phyloP scores from a whole-genome alignment of 2,329 filamentous ascomycete species.

The Chrysosporium queenslandicum region DNA sequence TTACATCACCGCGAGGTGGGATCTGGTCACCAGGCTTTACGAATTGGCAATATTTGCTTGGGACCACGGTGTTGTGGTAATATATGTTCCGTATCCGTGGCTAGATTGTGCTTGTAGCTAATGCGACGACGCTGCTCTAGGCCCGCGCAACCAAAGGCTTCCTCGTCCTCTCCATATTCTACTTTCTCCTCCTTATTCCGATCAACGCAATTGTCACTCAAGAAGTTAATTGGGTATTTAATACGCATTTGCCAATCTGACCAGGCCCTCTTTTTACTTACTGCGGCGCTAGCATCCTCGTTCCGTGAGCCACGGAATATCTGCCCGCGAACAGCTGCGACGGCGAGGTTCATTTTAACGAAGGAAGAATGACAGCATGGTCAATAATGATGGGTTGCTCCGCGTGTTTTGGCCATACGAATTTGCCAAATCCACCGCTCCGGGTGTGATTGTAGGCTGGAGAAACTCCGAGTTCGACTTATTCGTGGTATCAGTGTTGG shows the following conservation, averaged over 20 bases:
- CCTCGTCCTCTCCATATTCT: conserved; percentile 68
- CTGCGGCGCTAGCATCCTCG: conserved; percentile 60
- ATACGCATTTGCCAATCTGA: conserved; percentile 23
- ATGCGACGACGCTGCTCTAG: conserved; percentile 37
- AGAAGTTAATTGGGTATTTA: conserved; percentile 69
- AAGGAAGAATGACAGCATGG: conserved; percentile 47
- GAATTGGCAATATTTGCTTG: conserved; percentile 95
- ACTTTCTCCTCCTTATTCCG: conserved; percentile 73
- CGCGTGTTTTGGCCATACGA: conserved; percentile 98
- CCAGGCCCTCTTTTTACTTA: conserved; percentile 4
- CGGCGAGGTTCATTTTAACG: conserved; percentile 82
- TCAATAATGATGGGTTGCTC: conserved; percentile 72
- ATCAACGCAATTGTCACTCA: conserved; percentile 70
- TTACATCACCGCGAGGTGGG: conserved; percentile 98
- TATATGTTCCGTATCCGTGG: neutral
- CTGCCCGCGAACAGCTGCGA: conserved; percentile 87
- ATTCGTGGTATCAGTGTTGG: conserved; percentile 78
- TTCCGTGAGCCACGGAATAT: conserved; percentile 67
- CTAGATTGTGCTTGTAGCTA: too few species aligned
- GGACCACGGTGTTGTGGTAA: conserved; percentile 94
- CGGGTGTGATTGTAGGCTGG: conserved; percentile 90
- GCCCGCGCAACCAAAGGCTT: conserved; percentile 80
- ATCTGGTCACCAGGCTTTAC: conserved; percentile 92
- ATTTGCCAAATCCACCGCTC: conserved; percentile 57
- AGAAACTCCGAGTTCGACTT: conserved; percentile 84